A percentile compares a stretch with the other conserved stretches of the same genome.
phyloP scores from a whole-genome alignment of 352 stramenopile genomes.

The Phytopythium chamaehyphon region DNA sequence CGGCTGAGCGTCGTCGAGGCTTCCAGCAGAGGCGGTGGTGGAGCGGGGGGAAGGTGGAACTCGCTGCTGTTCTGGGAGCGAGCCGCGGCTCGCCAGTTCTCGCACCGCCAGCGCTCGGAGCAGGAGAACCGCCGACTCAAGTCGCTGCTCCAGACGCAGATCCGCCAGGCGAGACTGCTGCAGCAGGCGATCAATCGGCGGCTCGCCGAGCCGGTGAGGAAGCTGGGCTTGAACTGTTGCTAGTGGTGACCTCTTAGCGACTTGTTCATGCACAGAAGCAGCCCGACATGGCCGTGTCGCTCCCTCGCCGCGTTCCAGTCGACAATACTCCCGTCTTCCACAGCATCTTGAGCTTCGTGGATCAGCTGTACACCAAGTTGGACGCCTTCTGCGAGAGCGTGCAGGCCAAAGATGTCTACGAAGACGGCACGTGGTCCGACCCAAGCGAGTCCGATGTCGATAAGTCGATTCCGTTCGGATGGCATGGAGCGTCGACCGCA shows the following conservation, averaged over 20 bases:
- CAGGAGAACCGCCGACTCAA: constrained; percentile 25
- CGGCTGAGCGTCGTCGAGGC: neutral
- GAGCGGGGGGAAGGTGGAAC: neutral
- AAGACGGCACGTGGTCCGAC: neutral
- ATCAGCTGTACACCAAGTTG: neutral
- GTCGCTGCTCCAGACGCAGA: constrained; percentile 23
- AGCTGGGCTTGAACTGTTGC: neutral
- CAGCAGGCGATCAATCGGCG: constrained; percentile 18
- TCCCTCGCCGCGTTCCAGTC: neutral
- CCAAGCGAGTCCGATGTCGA: neutral
- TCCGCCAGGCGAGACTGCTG: constrained; percentile 19
- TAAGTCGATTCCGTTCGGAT: neutral
- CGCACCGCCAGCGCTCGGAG: constrained; percentile 19
- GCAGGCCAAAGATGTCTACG: neutral
- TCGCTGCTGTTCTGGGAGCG: constrained; percentile 24
- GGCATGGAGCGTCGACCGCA: neutral
- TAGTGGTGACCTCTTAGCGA: no score
- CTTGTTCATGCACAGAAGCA: neutral
- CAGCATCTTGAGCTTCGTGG: neutral
- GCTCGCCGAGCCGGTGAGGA: constrained; percentile 7
- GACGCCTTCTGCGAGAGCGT: neutral
- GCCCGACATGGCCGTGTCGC: neutral
- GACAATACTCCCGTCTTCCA: constrained; percentile 1
- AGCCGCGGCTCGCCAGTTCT: constrained; percentile 19
- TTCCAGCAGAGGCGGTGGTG: no score